A percentile compares a stretch with the other conserved stretches of the same genome.
Evolutionary conservation across 202 grass and related monocot genomes (phyloP).

Genomic region (Tripidium arundinaceum): DNA sequence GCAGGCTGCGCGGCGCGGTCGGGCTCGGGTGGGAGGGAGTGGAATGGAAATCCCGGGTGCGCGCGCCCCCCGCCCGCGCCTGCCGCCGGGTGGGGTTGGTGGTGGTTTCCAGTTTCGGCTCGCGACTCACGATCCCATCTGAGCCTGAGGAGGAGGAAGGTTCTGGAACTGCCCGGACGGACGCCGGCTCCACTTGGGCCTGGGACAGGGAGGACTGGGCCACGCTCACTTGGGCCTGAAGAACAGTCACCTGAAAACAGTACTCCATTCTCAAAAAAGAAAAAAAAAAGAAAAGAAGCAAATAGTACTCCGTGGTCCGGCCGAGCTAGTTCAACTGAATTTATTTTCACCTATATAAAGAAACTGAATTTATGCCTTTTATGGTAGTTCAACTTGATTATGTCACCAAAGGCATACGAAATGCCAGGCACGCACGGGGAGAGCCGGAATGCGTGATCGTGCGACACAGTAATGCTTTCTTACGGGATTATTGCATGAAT

Average conservation of each 20-base stretch:
- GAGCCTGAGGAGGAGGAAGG: conserved; percentile 13
- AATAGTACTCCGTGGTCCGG: neutral
- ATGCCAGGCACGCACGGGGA: neutral
- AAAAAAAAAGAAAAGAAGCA: no score
- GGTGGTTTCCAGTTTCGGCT: conserved; percentile 36
- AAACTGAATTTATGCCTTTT: no score
- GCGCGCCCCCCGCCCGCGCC: neutral
- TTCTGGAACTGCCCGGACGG: neutral
- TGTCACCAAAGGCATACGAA: neutral
- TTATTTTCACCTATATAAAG: neutral
- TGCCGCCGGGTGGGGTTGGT: neutral
- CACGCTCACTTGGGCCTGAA: neutral
- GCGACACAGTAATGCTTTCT: neutral
- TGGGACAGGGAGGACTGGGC: neutral
- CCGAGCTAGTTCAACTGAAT: neutral
- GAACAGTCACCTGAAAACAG: neutral
- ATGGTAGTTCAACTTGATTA: neutral
- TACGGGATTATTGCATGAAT: neutral
- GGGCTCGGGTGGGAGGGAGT: no score
- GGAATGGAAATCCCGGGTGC: conserved; percentile 25
- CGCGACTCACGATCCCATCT: no score
- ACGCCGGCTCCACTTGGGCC: neutral
- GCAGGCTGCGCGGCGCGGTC: no score
- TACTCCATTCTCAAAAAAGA: no score
- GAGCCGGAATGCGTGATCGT: neutral